A percentile compares a stretch with the other conserved stretches of the same genome.
Evolutionary conservation across 129 eudicot genomes (phyloP).

Genomic region (Apium graveolens): DNA sequence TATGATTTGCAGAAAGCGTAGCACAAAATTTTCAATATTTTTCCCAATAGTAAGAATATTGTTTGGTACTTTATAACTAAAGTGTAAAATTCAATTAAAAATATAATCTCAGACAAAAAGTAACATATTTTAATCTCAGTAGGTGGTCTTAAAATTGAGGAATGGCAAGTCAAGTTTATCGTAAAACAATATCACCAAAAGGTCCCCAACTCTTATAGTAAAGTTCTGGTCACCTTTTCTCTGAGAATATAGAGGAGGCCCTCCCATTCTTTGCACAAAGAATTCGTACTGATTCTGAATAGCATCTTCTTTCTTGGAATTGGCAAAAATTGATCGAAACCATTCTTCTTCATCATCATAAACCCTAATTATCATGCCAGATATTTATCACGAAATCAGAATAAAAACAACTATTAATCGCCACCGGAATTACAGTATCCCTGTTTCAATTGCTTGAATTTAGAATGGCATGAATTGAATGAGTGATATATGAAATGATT

Average conservation of each 20-base stretch:
- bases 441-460: background rate
- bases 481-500: no score
- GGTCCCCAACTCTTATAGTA: background rate
- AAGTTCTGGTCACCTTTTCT: constrained; percentile 57
- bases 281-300: constrained; percentile 93
- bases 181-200: constrained; percentile 1
- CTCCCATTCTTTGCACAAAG: constrained; percentile 99
- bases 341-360: constrained; percentile 90
- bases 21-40: background rate
- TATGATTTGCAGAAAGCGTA: background rate
- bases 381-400: constrained; percentile 4
- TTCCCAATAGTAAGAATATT: background rate
- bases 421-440: background rate
- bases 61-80: background rate
- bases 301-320: constrained; percentile 88
- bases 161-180: background rate
- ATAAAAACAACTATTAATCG: constrained; percentile 2
- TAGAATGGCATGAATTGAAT: no score
- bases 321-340: constrained; percentile 86
- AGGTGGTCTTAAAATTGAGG: background rate
- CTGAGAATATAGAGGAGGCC: constrained; percentile 81
- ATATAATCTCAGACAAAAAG: background rate
- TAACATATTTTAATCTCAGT: background rate
- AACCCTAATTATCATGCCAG: constrained; percentile 42
- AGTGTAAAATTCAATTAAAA: background rate